A percentile compares a stretch with the other conserved stretches of the same genome.
Evolutionary conservation across 2,329 filamentous ascomycete species (phyloP).

Genomic region (Fusarium brachygibbosum): DNA sequence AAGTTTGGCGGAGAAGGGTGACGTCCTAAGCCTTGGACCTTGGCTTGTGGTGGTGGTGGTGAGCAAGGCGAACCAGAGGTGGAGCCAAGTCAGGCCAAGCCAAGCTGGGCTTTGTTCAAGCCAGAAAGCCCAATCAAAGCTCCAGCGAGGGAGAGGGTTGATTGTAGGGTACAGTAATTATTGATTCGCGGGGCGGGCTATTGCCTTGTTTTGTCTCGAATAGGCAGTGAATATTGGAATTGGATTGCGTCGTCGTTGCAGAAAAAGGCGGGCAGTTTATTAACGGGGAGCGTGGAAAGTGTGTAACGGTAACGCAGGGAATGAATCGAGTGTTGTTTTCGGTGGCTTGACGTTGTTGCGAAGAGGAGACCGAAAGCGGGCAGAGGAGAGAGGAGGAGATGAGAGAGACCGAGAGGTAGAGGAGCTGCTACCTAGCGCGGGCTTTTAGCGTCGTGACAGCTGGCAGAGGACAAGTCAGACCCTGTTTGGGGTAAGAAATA

Average conservation of each 20-base stretch:
- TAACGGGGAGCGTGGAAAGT: conserved; percentile 17
- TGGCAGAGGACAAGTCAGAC: conserved; percentile 30
- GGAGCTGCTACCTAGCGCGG: conserved; percentile 20
- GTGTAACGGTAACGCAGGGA: conserved; percentile 33
- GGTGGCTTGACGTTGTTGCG: conserved; percentile 42
- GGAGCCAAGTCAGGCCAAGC: conserved; percentile 36
- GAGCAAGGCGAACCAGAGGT: conserved; percentile 36
- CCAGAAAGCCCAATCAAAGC: conserved; percentile 28
- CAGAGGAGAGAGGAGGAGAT: conserved; percentile 9
- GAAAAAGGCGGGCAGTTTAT: conserved; percentile 19
- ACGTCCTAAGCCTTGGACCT: conserved; percentile 30
- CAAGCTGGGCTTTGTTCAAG: conserved; percentile 36
- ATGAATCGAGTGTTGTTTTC: conserved; percentile 37
- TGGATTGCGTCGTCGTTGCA: conserved; percentile 26
- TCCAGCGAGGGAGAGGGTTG: conserved; percentile 24
- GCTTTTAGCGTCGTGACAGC: conserved; percentile 39
- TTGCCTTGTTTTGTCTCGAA: background rate
- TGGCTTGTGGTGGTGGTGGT: conserved; percentile 26
- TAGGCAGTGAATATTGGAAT: conserved; percentile 13
- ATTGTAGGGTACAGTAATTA: conserved; percentile 7
- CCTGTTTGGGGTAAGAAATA: background rate
- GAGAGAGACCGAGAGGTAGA: conserved; percentile 18
- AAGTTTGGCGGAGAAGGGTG: conserved; percentile 38
- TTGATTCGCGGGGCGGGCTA: conserved; percentile 21
- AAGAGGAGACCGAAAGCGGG: conserved; percentile 42